Conservation (phyloP, 2,329 filamentous ascomycete species). For the Ophiostoma triangulosporum region DNA sequence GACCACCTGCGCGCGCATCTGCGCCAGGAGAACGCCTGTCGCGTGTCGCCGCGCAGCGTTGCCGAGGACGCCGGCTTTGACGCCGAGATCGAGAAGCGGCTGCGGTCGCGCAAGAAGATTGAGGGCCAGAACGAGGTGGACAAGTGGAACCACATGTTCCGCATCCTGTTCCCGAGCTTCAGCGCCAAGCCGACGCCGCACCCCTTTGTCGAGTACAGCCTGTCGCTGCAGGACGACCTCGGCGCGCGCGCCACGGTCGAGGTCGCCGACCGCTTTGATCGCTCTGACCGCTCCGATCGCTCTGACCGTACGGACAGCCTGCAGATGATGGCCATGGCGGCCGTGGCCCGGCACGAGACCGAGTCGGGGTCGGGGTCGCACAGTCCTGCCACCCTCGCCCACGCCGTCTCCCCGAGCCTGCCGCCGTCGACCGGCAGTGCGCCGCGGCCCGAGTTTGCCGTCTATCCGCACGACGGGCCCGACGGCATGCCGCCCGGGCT, state of each 20-base stretch:
- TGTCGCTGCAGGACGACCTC: neutral
- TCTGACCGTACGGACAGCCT: neutral
- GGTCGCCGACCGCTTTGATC: neutral
- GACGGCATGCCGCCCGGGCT: neutral
- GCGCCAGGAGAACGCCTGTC: slow-evolving; percentile 17
- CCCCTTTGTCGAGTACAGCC: slow-evolving; percentile 15
- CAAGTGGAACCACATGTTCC: slow-evolving; percentile 26
- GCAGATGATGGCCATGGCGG: neutral
- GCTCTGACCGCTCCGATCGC: neutral
- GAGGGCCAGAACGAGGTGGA: slow-evolving; percentile 20
- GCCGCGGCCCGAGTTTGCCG: neutral
- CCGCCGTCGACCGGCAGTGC: neutral
- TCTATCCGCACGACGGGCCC: neutral
- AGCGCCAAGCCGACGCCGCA: slow-evolving; percentile 18
- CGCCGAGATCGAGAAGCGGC: slow-evolving; percentile 21
- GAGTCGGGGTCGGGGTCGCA: neutral
- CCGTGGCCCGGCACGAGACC: neutral
- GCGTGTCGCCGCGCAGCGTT: slow-evolving; percentile 14
- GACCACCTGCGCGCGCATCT: slow-evolving; percentile 21
- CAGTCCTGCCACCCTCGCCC: neutral
- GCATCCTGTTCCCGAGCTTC: slow-evolving; percentile 23
- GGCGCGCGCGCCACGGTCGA: neutral
- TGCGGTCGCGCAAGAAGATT: slow-evolving; percentile 23
- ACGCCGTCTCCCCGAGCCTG: neutral
- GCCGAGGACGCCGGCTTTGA: slow-evolving; percentile 24